A percentile compares a stretch with the other conserved stretches of the same genome.
These are phyloP conservation scores for Cercospora sp. DNA, from an alignment of 2,329 filamentous ascomycete genomes.

Conservation along the genomic window DNA sequence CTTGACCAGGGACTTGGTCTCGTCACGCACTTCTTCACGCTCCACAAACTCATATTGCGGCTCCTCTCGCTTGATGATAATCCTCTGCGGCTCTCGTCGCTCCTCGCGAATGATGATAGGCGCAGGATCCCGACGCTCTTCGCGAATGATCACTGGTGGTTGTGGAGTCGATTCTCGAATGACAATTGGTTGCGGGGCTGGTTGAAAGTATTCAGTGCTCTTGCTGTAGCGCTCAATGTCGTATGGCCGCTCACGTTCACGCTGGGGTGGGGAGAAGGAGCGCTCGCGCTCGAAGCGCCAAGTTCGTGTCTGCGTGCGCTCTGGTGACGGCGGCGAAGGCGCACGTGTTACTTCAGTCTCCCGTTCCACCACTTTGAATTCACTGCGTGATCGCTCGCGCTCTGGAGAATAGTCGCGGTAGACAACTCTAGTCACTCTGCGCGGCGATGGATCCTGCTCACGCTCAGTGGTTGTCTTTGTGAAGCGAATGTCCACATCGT, in stretches of 20 bases:
- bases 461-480: slow-evolving; percentile 41
- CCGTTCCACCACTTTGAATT: slow-evolving; percentile 44
- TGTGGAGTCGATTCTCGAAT: slow-evolving; percentile 51
- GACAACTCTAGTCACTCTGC: slow-evolving; percentile 37
- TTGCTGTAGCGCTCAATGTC: slow-evolving; percentile 55
- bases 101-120: slow-evolving; percentile 58
- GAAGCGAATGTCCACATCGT: slow-evolving; percentile 39
- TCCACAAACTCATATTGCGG: slow-evolving; percentile 62
- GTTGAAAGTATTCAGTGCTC: slow-evolving; percentile 55
- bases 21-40: slow-evolving; percentile 54
- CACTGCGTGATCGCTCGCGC: slow-evolving; percentile 34
- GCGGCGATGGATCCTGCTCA: slow-evolving; percentile 29
- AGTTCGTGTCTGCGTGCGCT: slow-evolving; percentile 51
- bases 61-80: slow-evolving; percentile 58
- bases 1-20: slow-evolving; percentile 47
- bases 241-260: slow-evolving; percentile 44
- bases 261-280: slow-evolving; percentile 45
- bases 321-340: slow-evolving; percentile 43
- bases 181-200: slow-evolving; percentile 51
- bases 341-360: slow-evolving; percentile 35
- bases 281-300: slow-evolving; percentile 55
- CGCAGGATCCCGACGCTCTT: slow-evolving; percentile 49
- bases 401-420: slow-evolving; percentile 33
- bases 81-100: slow-evolving; percentile 45
- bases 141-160: slow-evolving; percentile 53